Conservation (phyloP, 1,139 yeast species). For the Pichia sp. region DNA sequence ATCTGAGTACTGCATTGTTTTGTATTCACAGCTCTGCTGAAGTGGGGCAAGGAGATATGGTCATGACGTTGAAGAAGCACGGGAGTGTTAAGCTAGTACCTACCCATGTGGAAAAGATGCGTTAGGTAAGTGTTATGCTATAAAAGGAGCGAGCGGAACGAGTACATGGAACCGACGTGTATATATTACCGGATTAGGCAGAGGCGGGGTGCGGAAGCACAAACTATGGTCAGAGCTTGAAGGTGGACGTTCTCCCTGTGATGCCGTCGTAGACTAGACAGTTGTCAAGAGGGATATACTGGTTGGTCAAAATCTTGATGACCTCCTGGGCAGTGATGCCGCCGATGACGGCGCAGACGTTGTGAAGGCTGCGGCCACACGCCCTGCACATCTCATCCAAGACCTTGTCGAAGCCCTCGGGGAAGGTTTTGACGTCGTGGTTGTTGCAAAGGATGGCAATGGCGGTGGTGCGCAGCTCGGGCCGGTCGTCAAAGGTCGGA, state of each 20-base stretch:
- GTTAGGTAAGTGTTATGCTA: too few relatives aligned
- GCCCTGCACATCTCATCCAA: constrained; percentile 37
- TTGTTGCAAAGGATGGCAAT: constrained; percentile 27
- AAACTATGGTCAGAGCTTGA: constrained; percentile 1
- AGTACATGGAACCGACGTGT: neutral
- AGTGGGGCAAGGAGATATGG: too few relatives aligned
- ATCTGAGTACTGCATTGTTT: constrained; percentile 49
- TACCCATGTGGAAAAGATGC: too few relatives aligned
- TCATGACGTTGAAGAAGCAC: too few relatives aligned
- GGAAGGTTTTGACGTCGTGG: constrained; percentile 19
- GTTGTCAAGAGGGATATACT: constrained; percentile 69
- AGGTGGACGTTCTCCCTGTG: constrained; percentile 38
- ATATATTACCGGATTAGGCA: neutral
- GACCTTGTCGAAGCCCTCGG: constrained; percentile 26
- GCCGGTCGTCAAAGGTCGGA: constrained; percentile 21
- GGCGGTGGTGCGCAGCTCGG: constrained; percentile 22
- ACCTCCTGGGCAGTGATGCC: constrained; percentile 79
- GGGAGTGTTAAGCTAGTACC: too few relatives aligned
- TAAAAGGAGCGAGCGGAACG: neutral
- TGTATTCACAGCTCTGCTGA: too few relatives aligned
- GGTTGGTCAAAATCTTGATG: constrained; percentile 61
- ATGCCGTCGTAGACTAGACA: constrained; percentile 66
- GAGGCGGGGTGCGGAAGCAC: neutral
- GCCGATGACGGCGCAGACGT: constrained; percentile 58
- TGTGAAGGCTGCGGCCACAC: constrained; percentile 41